Evolutionary conservation across 306 rosid genomes (phyloP).

Genomic region (Trifolium pratense): DNA sequence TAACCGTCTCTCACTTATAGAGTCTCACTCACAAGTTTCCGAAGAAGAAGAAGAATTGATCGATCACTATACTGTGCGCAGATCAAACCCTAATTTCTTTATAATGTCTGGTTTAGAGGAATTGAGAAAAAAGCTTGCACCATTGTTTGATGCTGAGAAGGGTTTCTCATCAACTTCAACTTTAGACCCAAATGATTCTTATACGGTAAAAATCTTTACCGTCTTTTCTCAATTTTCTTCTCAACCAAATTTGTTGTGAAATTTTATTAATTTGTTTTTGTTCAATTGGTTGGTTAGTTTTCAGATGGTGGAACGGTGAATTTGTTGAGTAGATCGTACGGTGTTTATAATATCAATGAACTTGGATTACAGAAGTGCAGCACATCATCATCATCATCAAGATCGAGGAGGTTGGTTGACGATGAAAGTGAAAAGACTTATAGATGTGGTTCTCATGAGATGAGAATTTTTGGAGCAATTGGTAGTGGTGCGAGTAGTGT

Average conservation of each 20-base stretch:
- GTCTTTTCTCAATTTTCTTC: neutral
- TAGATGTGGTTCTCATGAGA: conserved; percentile 79
- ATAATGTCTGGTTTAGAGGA: conserved; percentile 78
- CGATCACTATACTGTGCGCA: too few species aligned
- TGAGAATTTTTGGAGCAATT: conserved; percentile 92
- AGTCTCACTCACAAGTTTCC: too few species aligned
- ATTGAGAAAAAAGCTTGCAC: conserved; percentile 81
- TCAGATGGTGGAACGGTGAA: conserved; percentile 93
- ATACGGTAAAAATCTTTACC: conserved; percentile 78
- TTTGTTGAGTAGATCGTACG: conserved; percentile 86
- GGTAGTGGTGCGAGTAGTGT: conserved; percentile 98
- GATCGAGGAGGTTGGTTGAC: conserved; percentile 54
- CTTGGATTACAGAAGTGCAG: conserved; percentile 84
- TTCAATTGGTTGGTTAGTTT: conserved; percentile 55
- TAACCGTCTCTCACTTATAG: too few species aligned
- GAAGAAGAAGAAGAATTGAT: too few species aligned
- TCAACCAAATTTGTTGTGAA: neutral
- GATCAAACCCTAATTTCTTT: too few species aligned
- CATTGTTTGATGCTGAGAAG: conserved; percentile 62
- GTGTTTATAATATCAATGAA: conserved; percentile 90
- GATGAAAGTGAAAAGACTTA: conserved; percentile 72
- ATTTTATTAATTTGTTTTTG: neutral
- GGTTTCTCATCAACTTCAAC: conserved; percentile 72
- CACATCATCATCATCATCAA: conserved; percentile 45
- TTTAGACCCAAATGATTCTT: conserved; percentile 80